Evolutionary conservation across 257 asterid species (phyloP).

Genomic region (Capsicum rhomboideum): DNA sequence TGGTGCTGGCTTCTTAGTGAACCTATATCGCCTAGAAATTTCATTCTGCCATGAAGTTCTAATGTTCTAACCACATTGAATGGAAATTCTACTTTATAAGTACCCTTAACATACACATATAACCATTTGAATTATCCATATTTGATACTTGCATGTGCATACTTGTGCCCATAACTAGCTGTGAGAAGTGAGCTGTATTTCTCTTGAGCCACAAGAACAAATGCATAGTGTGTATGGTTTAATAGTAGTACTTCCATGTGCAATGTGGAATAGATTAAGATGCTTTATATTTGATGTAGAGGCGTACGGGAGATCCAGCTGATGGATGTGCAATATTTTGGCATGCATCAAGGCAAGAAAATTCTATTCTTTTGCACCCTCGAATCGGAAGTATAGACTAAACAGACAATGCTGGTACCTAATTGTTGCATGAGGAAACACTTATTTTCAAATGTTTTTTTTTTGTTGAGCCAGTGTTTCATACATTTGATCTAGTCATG

Average conservation of each 20-base stretch:
- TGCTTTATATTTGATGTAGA: constrained; percentile 31
- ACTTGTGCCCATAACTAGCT: not conserved
- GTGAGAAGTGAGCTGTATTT: not conserved
- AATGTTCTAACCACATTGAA: not conserved
- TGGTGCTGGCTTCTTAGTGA: not conserved
- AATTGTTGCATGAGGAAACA: not conserved
- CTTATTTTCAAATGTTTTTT: not conserved
- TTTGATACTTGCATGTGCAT: not conserved
- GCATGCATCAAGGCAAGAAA: constrained; percentile 65
- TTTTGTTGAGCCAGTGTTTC: not conserved
- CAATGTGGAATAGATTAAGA: not conserved
- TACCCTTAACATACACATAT: not conserved
- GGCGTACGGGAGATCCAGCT: constrained; percentile 80
- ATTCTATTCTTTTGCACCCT: constrained; percentile 13
- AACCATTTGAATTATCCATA: not conserved
- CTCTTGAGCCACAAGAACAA: not conserved
- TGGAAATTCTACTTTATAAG: not conserved
- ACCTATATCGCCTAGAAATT: not conserved
- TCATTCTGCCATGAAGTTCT: not conserved
- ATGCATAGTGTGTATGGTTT: not conserved
- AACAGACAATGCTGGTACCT: not conserved
- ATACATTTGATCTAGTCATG: not conserved
- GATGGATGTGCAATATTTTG: constrained; percentile 98
- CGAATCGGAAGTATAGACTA: not conserved
- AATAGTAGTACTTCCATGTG: not conserved